Conservation (phyloP, 2,329 filamentous ascomycete genomes). For the Botrytis elliptica region DNA sequence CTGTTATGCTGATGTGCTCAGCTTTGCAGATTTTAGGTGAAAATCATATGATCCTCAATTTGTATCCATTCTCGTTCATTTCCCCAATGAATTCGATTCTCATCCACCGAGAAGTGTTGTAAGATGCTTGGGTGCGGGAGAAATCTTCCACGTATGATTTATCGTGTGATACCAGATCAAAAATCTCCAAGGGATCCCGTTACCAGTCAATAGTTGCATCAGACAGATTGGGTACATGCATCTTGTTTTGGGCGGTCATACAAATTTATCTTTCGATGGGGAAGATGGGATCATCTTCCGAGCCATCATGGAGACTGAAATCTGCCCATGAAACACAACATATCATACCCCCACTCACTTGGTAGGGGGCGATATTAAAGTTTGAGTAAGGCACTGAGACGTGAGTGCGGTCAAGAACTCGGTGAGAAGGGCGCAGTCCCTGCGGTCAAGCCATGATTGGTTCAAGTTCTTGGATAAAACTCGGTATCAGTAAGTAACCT, state of each 20-base stretch:
- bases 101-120: neutral
- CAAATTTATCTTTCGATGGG: conserved; percentile 5
- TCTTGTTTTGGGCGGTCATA: conserved; percentile 5
- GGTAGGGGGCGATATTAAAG: neutral
- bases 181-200: conserved; percentile 19
- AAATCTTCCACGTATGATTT: conserved; percentile 23
- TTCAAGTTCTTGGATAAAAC: neutral
- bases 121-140: neutral
- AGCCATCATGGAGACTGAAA: neutral
- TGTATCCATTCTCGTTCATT: neutral
- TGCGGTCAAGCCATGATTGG: conserved; percentile 6
- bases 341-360: conserved; percentile 14
- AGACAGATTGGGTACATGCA: neutral
- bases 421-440: conserved; percentile 13
- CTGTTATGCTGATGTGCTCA: conserved; percentile 19
- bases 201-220: conserved; percentile 5
- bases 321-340: conserved; percentile 18
- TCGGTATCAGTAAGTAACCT: neutral
- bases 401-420: conserved; percentile 19
- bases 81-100: neutral
- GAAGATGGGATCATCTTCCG: neutral
- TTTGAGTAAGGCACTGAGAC: conserved; percentile 7
- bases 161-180: conserved; percentile 28
- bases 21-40: conserved; percentile 17
- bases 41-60: conserved; percentile 18